phyloP scores from a whole-genome alignment of 306 rosid genomes.

The Boehmeria nivea region DNA sequence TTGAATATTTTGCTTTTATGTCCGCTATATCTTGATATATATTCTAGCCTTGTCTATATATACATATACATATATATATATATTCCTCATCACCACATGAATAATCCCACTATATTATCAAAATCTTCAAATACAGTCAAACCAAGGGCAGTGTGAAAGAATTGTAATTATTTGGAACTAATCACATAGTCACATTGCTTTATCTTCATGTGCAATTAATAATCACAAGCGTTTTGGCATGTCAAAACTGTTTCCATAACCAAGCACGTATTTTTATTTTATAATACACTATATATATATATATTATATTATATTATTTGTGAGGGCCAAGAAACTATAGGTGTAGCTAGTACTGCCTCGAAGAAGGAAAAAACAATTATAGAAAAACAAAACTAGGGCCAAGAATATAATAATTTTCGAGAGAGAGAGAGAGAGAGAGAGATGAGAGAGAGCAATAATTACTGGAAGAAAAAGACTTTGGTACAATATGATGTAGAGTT shows the following conservation, averaged over 20 bases:
- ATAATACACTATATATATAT: neutral
- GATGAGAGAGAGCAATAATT: constrained; percentile 31
- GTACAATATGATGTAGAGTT: constrained; percentile 30
- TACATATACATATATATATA: too few species aligned
- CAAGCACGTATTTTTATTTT: too few species aligned
- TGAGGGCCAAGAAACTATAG: too few species aligned
- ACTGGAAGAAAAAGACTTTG: constrained; percentile 24
- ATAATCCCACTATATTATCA: too few species aligned
- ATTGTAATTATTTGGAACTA: neutral
- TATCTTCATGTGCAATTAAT: constrained; percentile 3
- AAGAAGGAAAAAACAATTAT: constrained; percentile 8
- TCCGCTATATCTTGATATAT: too few species aligned
- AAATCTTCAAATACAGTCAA: too few species aligned
- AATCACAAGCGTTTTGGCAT: too few species aligned
- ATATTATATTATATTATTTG: neutral
- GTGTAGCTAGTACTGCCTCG: constrained; percentile 1
- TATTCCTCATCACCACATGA: too few species aligned
- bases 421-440: constrained; percentile 7
- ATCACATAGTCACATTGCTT: neutral
- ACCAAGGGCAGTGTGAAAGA: too few species aligned
- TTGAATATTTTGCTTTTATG: too few species aligned
- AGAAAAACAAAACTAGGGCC: neutral
- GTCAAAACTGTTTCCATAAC: too few species aligned
- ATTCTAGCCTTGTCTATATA: too few species aligned
- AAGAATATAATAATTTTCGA: constrained; percentile 2